Percentiles rank a stretch among this genome's conserved stretches.
Conservation (phyloP, 768 basidiomycete species). For the Suillus fuscotomentosus region DNA sequence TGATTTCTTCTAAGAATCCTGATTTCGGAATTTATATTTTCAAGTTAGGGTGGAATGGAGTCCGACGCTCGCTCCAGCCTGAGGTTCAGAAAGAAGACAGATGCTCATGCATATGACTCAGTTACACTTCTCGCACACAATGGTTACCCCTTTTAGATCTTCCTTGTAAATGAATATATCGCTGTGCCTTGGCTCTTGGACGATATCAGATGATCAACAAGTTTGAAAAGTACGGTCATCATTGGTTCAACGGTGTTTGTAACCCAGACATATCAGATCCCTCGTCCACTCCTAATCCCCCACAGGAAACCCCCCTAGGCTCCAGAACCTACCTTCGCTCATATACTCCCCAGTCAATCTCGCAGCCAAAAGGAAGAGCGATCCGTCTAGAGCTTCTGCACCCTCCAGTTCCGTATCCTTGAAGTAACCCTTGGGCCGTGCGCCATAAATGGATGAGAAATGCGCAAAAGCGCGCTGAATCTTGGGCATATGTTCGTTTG, state of each 20-base stretch:
- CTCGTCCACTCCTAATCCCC: not conserved
- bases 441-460: constrained; percentile 31
- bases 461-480: constrained; percentile 34
- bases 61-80: not conserved
- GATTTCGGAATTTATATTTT: not conserved
- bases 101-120: not conserved
- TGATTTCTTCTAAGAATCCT: not conserved
- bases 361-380: constrained; percentile 32
- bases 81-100: not conserved
- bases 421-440: constrained; percentile 24
- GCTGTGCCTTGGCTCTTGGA: not conserved
- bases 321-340: constrained; percentile 28
- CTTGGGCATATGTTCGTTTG: constrained; percentile 33
- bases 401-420: constrained; percentile 29
- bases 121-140: not conserved
- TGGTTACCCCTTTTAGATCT: not conserved
- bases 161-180: not conserved
- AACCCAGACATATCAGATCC: constrained; percentile 5
- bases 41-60: not conserved
- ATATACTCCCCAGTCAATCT: constrained; percentile 29
- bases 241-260: not conserved
- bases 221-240: not conserved
- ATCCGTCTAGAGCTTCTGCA: constrained; percentile 33
- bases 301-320: constrained; percentile 24
- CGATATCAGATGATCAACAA: not conserved